Percentiles rank a stretch among this genome's conserved stretches.
Evolutionary conservation across 495 filamentous ascomycete genomes (phyloP).

Genomic region (Oleoguttula mirabilis): DNA sequence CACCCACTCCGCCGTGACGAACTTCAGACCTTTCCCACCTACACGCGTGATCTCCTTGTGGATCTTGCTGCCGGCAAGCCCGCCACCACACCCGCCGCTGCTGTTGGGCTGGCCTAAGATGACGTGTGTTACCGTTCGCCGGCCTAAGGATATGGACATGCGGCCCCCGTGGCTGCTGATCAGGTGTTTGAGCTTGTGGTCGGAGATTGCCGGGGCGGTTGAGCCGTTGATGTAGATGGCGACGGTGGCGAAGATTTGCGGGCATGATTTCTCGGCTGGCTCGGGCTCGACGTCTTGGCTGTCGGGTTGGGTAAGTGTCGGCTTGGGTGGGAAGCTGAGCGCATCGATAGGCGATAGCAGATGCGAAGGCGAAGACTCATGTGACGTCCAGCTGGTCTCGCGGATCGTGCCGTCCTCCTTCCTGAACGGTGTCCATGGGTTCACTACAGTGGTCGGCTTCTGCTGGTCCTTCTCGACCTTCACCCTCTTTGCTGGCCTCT

Average conservation of each 20-base stretch:
- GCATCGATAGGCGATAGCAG: constrained; percentile 13
- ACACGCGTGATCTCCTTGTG: constrained; percentile 62
- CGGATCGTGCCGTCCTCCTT: constrained; percentile 13
- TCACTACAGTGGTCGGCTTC: constrained; percentile 8
- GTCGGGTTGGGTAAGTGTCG: neutral
- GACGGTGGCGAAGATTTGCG: constrained; percentile 51
- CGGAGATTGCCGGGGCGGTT: constrained; percentile 66
- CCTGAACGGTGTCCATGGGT: constrained; percentile 12
- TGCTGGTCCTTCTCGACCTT: constrained; percentile 28
- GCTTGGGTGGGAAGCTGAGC: neutral
- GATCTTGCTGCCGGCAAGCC: constrained; percentile 66
- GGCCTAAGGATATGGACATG: constrained; percentile 53
- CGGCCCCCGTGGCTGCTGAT: constrained; percentile 60
- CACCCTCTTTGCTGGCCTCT: constrained; percentile 22
- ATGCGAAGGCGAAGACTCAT: constrained; percentile 14
- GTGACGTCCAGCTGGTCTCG: constrained; percentile 18
- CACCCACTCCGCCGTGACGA: constrained; percentile 73
- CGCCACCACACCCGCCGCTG: constrained; percentile 53
- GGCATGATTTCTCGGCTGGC: neutral
- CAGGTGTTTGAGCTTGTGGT: constrained; percentile 74
- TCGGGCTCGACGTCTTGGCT: neutral
- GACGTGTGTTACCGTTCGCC: constrained; percentile 72
- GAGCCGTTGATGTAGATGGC: constrained; percentile 82
- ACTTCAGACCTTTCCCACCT: constrained; percentile 54
- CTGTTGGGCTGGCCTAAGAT: constrained; percentile 53